Base-by-base conservation (phyloP, 2,329 filamentous ascomycete genomes). In the Exutisphaerella laricina region DNA sequence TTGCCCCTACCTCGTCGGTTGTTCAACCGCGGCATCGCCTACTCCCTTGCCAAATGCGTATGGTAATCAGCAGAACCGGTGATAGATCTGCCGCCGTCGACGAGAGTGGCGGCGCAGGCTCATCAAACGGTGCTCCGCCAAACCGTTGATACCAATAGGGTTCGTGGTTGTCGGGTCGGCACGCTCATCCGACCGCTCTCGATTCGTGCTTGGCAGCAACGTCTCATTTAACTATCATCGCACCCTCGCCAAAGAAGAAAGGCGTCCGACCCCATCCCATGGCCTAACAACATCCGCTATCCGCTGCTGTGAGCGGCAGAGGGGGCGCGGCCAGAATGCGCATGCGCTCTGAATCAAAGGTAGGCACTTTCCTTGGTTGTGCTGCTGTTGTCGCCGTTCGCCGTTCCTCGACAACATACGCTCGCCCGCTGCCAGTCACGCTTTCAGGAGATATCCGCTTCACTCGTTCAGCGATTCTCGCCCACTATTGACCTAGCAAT, bases 391-490 rank as follows among this genome's bases (percentile, higher is more conserved):
- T 28, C 17, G 36, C 14, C 22, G 28, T n/a, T 23, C n/a, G 14
- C 14, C 29, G 4, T 20, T 32, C 38, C 13, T 20, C 25, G 10
- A 20, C 36, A 16, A 35, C 38, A 30, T 28, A 37, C 33, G 36
- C 34, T 22, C 41, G 22, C 36, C 25, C 34, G 25, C 41, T 17
- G 35, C 39, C 23, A 48, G 41, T 45, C 51, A 51, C 40, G 50
- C 51, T 25, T 45, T 54, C 23, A 26, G 6, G 51, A 48, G 17
- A 40, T 17, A 38, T 29, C 49, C 52, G 52, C 52, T 55, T 49
- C 52, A 55, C 52, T 55, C 52, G 28, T 53, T 55, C 44, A 55
- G 52, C 50, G 52, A 50, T 43, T 40, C 41, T 52, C 46, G 39
- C 39, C 32, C 44, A 38, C 33, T 39, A 42, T 41, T 34, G 31